Base-by-base conservation (phyloP, 345 rosid genomes). In the Camelina laxa region DNA sequence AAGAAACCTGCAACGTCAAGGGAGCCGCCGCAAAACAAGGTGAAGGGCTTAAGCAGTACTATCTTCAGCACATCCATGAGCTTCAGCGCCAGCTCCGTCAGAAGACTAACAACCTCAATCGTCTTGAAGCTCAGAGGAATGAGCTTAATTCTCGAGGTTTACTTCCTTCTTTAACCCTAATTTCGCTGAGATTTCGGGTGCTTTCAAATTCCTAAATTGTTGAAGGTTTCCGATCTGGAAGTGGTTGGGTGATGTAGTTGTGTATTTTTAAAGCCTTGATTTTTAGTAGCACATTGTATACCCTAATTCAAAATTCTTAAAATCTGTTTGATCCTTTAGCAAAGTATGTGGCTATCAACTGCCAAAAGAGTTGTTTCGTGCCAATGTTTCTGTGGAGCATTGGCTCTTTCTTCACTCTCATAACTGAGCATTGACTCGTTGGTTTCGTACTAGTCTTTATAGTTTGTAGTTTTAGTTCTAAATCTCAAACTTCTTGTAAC, bases 81-180 rank as follows among this genome's bases (percentile, higher is more conserved):
- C 84, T 73, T 62, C 97, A 88, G 84, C 98, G 92, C 27, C 92
- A 39, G 54, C 87, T 84, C 65, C 91, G 99, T 1, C 94, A 87
- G 66, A 90, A 90, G 74, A 70, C 81, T 19, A 85, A 88, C 81
- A 90, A 95, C 68, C 99, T 95, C 66, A 92, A 95, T 83, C 99
- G 98, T 20, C 97, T 92, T 9, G 96, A 95, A 76, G 99, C 99
- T 59, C 99, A 92, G 79, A 91, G 98, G 21, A 95, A 95, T 53
- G 98, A 90, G 49, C 93, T 95, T 78, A 95, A 95, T 81, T 89
- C 98, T n/a, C 74, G 89, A 77, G 99, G 99, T 92, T 1, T 41
- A 6, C 8, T 56, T 50, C 35, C 60, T 24, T 12, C 15, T 50
- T 20, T 39, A 42, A 45, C 41, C 69, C 70, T 70, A 70, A 19